Conservation (phyloP, 164 flowering plant species). For the Echeveria elegans region DNA sequence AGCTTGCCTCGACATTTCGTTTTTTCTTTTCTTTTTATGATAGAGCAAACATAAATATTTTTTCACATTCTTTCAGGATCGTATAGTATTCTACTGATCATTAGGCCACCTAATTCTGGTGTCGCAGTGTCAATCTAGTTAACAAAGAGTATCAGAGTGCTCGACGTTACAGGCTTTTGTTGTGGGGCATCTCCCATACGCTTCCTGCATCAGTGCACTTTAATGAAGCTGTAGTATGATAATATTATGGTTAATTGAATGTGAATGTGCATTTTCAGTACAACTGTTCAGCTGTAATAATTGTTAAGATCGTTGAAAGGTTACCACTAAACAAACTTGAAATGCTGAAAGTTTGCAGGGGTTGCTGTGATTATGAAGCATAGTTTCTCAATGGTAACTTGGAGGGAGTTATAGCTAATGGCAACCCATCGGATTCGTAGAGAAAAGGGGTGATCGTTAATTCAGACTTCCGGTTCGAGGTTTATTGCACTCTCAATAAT, state of each 20-base stretch:
- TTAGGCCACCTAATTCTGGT: neutral
- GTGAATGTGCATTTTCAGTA: neutral
- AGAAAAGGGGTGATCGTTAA: too few species aligned
- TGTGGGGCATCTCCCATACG: too few species aligned
- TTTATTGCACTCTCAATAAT: too few species aligned
- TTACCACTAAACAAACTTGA: neutral
- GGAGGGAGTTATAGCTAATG: neutral
- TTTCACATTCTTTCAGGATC: neutral
- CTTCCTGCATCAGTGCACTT: neutral
- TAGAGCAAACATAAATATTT: too few species aligned
- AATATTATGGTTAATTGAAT: neutral
- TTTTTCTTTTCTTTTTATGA: neutral
- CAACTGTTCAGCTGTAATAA: too few species aligned
- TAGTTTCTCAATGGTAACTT: neutral
- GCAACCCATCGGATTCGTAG: too few species aligned
- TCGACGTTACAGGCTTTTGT: too few species aligned
- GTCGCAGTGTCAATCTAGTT: neutral
- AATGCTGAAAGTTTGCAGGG: neutral
- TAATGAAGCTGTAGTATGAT: neutral
- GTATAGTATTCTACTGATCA: neutral
- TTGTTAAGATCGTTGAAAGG: too few species aligned
- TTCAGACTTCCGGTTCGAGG: too few species aligned
- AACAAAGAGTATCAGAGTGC: too few species aligned
- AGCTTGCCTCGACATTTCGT: neutral
- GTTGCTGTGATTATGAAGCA: neutral